These are phyloP conservation scores for Niveomyces coronatus DNA, from an alignment of 2,329 filamentous ascomycete genomes.

Conservation along the genomic window DNA sequence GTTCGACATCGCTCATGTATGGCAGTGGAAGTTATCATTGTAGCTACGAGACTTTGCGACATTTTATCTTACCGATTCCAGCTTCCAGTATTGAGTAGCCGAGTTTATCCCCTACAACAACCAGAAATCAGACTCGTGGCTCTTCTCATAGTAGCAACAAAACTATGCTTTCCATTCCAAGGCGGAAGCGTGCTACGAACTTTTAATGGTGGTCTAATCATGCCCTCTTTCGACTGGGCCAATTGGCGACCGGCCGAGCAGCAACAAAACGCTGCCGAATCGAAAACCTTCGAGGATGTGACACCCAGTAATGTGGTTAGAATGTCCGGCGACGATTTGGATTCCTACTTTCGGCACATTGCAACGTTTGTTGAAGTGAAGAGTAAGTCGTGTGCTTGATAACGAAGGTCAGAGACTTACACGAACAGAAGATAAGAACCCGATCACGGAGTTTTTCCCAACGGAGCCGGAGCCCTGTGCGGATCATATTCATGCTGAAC, in stretches of 20 bases:
- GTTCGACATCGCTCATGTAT: conserved; percentile 16
- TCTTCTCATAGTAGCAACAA: conserved; percentile 64
- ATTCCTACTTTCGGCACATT: conserved; percentile 49
- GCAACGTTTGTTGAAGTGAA: conserved; percentile 22
- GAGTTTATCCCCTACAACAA: conserved; percentile 42
- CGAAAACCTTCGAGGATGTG: conserved; percentile 36
- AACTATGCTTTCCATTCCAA: conserved; percentile 70
- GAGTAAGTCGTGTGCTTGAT: conserved; percentile 19
- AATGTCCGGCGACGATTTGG: conserved; percentile 50
- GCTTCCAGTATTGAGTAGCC: conserved; percentile 39
- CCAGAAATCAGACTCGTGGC: conserved; percentile 68
- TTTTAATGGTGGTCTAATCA: conserved; percentile 10
- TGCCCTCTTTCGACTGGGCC: conserved; percentile 53
- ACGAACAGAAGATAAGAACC: conserved; percentile 16
- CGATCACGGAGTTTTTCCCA: conserved; percentile 26
- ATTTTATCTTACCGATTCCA: conserved; percentile 39
- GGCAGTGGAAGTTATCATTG: conserved; percentile 42
- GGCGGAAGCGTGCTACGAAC: conserved; percentile 21
- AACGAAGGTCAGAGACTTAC: not conserved
- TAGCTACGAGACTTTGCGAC: conserved; percentile 34
- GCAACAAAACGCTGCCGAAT: conserved; percentile 10
- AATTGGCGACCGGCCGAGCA: conserved; percentile 50
- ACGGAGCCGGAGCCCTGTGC: conserved; percentile 14
- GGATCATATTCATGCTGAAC: conserved; percentile 13
- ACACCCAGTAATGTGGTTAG: conserved; percentile 51